These are phyloP conservation scores for Draba incana DNA, from an alignment of 345 rosid genomes.

Conservation along the genomic window DNA sequence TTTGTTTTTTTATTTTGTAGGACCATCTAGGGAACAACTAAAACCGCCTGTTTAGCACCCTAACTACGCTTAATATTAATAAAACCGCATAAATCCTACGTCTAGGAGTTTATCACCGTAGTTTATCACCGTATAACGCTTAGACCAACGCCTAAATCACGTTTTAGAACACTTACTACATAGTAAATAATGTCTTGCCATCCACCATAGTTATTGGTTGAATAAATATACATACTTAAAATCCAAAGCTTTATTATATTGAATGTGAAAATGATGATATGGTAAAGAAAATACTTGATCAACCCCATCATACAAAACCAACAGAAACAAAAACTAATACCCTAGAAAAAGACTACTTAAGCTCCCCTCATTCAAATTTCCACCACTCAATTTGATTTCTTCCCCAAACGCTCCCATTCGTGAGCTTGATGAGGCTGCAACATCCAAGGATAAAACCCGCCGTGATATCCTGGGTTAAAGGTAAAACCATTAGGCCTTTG, in stretches of 20 bases:
- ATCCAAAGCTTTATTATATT: background rate
- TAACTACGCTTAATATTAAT: too few species aligned
- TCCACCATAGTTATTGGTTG: too few species aligned
- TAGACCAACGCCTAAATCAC: too few species aligned
- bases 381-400: conserved; percentile 18
- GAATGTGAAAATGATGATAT: conserved; percentile 6
- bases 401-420: conserved; percentile 7
- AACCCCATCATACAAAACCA: conserved; percentile 23
- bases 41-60: too few species aligned
- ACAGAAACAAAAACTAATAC: conserved; percentile 22
- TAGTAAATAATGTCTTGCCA: too few species aligned
- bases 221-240: background rate
- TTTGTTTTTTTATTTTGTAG: too few species aligned
- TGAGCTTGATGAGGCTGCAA: conserved; percentile 6
- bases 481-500: conserved; percentile 10
- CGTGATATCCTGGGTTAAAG: conserved; percentile 23
- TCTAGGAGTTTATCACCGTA: too few species aligned
- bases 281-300: conserved; percentile 7
- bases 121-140: too few species aligned
- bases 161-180: too few species aligned
- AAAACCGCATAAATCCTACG: too few species aligned
- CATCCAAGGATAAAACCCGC: conserved; percentile 4
- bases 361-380: background rate
- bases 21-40: too few species aligned
- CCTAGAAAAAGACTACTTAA: conserved; percentile 11